A percentile compares a stretch with the other conserved stretches of the same genome.
Evolutionary conservation across 202 grass and related monocot genomes (phyloP).

Genomic region (Panicum virgatum): DNA sequence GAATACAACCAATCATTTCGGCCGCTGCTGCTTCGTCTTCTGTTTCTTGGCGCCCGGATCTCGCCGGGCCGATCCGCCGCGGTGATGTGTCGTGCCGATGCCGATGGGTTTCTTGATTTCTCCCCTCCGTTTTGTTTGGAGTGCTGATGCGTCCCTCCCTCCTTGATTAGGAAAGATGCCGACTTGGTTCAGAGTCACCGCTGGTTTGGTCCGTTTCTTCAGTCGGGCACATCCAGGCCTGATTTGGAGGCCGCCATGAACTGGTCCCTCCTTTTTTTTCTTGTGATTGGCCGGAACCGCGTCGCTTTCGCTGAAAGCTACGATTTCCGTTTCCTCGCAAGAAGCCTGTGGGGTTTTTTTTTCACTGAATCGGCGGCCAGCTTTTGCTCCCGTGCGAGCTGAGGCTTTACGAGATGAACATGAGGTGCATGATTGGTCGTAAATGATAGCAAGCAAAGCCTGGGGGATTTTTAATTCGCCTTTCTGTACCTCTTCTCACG

Average conservation of each 20-base stretch:
- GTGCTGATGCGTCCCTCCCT: slow-evolving; percentile 9
- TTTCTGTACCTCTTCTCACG: slow-evolving; percentile 42
- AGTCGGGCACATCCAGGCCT: background rate
- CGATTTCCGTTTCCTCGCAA: slow-evolving; percentile 22
- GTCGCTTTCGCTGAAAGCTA: slow-evolving; percentile 19
- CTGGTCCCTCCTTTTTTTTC: background rate
- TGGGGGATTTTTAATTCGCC: slow-evolving; percentile 42
- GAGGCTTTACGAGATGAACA: slow-evolving; percentile 22
- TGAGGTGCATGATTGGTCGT: background rate
- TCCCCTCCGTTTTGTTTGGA: background rate
- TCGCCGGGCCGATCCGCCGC: background rate
- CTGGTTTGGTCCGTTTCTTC: slow-evolving; percentile 16
- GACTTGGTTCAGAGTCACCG: slow-evolving; percentile 10
- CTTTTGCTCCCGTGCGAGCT: background rate
- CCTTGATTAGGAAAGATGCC: slow-evolving; percentile 35
- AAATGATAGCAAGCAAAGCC: slow-evolving; percentile 40
- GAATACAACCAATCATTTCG: background rate
- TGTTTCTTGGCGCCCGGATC: slow-evolving; percentile 2
- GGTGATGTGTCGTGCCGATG: background rate
- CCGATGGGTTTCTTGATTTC: slow-evolving; percentile 14
- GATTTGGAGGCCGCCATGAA: slow-evolving; percentile 13
- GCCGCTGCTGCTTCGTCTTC: background rate
- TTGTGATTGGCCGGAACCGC: background rate
- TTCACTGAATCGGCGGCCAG: background rate
- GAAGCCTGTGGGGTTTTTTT: slow-evolving; percentile 4